Base-by-base conservation (phyloP, 2,329 filamentous ascomycete genomes). In the Sclerotinia borealis region DNA sequence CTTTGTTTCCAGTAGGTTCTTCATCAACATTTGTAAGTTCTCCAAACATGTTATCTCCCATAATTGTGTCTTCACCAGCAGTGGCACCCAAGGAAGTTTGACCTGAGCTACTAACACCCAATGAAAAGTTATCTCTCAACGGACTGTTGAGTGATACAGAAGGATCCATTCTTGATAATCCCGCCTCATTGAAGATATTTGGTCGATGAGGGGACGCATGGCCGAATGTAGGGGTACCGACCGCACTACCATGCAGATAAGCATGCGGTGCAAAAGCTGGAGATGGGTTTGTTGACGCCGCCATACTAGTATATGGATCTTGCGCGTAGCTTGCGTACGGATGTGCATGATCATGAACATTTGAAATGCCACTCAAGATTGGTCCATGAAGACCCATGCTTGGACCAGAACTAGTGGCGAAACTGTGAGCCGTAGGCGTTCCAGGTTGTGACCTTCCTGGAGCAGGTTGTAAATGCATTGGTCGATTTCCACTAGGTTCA, bases 261-360 rank as follows among this genome's bases (percentile, higher is more conserved):
- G 72, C 70, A 51, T 73, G 71, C 11, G 71, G 72, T 11, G 73
- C 68, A 60, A 73, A 74, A 8, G 72, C 70, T 6, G 72, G 70
- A 2, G 71, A 69, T 27, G 71, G 47, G 27, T 59, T 65, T 6
- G 67, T 59, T 19, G 66, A 66, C 2, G 68, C 64, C 22, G 61
- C 66, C 63, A 72, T 70, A 34, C 59, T 69, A 62, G 70, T 71
- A 56, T 72, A 69, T 9, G 67, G 65, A 27, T 72, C 72, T 34
- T 68, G 68, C 29, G 64, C 25, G 45, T 68, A 72, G 10, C 60
- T 63, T 10, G 64, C 62, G n/a, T 67, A 72, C 29, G 70, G 70
- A 55, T 73, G 71, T n/a, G 66, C 63, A 61, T 73, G 71, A 13
- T 69, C 66, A 59, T 71, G 69, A 11, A 59, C 65, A 29, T 68